These are phyloP conservation scores for Pelargonium citronellum DNA, from an alignment of 441 rosid species.

Conservation along the genomic window DNA sequence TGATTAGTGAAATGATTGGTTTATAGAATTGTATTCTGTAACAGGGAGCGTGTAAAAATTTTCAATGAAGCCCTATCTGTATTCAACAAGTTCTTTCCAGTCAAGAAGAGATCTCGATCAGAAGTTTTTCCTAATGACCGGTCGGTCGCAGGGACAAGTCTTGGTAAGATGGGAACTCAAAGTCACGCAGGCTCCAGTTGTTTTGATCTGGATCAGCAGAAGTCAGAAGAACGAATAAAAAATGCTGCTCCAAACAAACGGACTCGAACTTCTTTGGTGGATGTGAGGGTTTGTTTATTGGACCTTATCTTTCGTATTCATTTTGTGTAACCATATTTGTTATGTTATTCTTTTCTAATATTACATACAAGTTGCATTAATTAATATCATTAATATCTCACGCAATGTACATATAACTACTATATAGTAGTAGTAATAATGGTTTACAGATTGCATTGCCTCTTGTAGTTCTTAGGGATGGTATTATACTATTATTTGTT, in stretches of 20 bases:
- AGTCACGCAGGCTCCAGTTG: constrained; percentile 48
- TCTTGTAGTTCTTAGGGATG: background rate
- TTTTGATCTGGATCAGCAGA: constrained; percentile 75
- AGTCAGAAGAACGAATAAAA: constrained; percentile 67
- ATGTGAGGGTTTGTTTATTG: constrained; percentile 48
- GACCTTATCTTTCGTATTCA: constrained; percentile 7
- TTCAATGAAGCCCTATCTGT: constrained; percentile 79
- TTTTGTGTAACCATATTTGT: background rate
- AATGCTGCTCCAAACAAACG: constrained; percentile 71
- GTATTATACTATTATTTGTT: background rate
- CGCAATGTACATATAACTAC: background rate
- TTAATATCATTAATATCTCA: constrained; percentile 1
- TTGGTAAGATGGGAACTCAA: constrained; percentile 70
- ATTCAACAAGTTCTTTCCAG: constrained; percentile 74
- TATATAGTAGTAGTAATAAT: background rate
- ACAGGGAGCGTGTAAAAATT: constrained; percentile 76
- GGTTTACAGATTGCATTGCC: background rate
- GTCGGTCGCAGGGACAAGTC: constrained; percentile 47
- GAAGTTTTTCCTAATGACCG: constrained; percentile 66
- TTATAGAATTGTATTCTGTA: constrained; percentile 31
- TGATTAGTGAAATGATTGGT: constrained; percentile 22
- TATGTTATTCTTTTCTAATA: constrained; percentile 1
- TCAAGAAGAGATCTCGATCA: constrained; percentile 74
- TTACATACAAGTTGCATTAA: background rate
- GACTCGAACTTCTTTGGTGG: constrained; percentile 88